phyloP scores from a whole-genome alignment of 148 eudicot genomes.

The Camellia granthamiana region DNA sequence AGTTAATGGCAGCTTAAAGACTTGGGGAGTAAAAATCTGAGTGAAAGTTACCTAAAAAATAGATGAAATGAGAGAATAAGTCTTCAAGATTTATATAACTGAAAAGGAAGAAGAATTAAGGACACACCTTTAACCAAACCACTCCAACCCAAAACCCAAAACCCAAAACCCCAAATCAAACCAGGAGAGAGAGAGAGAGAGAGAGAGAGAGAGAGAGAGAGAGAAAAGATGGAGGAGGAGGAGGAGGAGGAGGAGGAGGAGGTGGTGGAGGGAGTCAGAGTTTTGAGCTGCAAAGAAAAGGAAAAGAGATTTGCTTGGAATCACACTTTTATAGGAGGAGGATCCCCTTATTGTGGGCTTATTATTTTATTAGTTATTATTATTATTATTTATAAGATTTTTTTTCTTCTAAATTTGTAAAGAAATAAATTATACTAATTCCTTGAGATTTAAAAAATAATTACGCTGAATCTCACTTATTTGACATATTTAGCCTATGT shows the following conservation, averaged over 20 bases:
- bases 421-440: too few relatives aligned
- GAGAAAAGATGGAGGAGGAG: neutral
- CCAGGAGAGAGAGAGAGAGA: neutral
- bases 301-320: neutral
- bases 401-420: too few relatives aligned
- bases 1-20: neutral
- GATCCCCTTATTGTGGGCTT: too few relatives aligned
- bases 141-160: neutral
- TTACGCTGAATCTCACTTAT: too few relatives aligned
- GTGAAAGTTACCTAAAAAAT: constrained; percentile 5
- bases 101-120: neutral
- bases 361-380: too few relatives aligned
- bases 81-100: neutral
- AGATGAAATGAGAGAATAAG: neutral
- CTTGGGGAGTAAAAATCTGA: constrained; percentile 3
- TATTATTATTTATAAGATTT: too few relatives aligned
- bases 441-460: too few relatives aligned
- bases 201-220: neutral
- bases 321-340: neutral
- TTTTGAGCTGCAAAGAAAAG: neutral
- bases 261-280: neutral
- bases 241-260: neutral
- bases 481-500: too few relatives aligned
- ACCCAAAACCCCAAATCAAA: neutral
- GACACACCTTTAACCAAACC: neutral